Base-by-base conservation (phyloP, 495 filamentous ascomycete species). In the Talaromyces liani region DNA sequence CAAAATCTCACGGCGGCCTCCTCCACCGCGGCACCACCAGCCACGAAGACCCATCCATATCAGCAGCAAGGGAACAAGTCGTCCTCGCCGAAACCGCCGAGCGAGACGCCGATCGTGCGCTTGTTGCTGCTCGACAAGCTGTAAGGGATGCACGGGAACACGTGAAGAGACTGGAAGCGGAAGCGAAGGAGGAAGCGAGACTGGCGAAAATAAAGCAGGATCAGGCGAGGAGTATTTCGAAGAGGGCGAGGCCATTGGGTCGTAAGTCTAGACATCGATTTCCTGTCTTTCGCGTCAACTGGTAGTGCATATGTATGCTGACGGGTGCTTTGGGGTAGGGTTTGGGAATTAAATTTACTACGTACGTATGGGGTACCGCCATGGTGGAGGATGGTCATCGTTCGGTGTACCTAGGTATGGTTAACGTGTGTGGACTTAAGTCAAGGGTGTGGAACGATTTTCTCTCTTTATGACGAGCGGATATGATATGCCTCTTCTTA, bases 131-230 rank as follows among this genome's bases (percentile, higher is more conserved):
- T 0, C 78, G 81, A 56, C 70, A 74, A 53, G 81, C 83, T 4
- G 86, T 88, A 14, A 80, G 80, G 53, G 80, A 87, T 59, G 86
- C 87, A 1, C 76, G 80, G 61, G 85, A 86, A 33, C 83, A 89
- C 63, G 84, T 88, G 7, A 84, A 80, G 75, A 72, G 73, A 20
- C 72, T 90, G 6, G 87, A 89, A 73, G 72, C 77, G 36, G 87
- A 88, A 73, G 87, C 86, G 0, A 76, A 79, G 60, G 85, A 88
- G 70, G 84, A 88, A 58, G 79, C 80, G n/a, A 70, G 81, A 27
- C 66, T 79, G 8, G 87, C 87, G 22, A 87, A 83, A 76, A 84
- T 88, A 54, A 90, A 90, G 80, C 82, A 87, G 68, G 77, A 80
- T 63, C 82, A 89, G 66, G 86, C 85, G 0, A 82, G 77, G 62